These are phyloP conservation scores for Penicillium aurantiogriseum DNA, from an alignment of 2,329 filamentous ascomycete genomes.

Conservation along the genomic window DNA sequence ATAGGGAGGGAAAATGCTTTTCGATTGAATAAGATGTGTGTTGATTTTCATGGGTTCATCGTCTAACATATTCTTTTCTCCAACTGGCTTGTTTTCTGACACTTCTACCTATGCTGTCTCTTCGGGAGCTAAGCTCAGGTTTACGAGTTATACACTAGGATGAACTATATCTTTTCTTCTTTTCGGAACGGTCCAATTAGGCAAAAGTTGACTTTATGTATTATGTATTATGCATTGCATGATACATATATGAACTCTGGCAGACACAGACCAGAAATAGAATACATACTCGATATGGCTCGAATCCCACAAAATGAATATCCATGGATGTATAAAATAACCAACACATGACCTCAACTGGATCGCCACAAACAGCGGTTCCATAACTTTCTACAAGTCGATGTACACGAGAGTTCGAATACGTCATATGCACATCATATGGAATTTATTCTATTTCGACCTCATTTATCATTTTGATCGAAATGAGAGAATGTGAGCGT, in stretches of 20 bases:
- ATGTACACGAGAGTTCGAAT: not conserved
- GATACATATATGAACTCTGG: too few relatives aligned
- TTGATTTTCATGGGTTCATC: too few relatives aligned
- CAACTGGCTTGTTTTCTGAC: not conserved
- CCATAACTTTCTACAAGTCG: not conserved
- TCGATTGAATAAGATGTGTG: not conserved
- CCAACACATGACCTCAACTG: not conserved
- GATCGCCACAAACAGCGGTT: not conserved
- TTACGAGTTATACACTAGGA: not conserved
- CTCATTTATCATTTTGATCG: not conserved
- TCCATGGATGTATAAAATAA: not conserved
- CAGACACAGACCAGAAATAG: not conserved
- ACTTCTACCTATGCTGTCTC: not conserved
- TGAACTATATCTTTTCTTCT: not conserved
- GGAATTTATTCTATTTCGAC: not conserved
- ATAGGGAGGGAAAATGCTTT: not conserved
- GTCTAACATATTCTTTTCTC: not conserved
- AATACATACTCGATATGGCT: not conserved
- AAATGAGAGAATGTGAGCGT: not conserved
- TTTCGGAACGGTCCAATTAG: not conserved
- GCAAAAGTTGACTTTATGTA: not conserved
- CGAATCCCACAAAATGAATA: not conserved
- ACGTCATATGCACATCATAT: not conserved
- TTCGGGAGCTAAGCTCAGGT: not conserved
- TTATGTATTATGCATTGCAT: not conserved